These are phyloP conservation scores for Aspergillus ellipticus DNA, from an alignment of 495 filamentous ascomycete species.

Conservation along the genomic window DNA sequence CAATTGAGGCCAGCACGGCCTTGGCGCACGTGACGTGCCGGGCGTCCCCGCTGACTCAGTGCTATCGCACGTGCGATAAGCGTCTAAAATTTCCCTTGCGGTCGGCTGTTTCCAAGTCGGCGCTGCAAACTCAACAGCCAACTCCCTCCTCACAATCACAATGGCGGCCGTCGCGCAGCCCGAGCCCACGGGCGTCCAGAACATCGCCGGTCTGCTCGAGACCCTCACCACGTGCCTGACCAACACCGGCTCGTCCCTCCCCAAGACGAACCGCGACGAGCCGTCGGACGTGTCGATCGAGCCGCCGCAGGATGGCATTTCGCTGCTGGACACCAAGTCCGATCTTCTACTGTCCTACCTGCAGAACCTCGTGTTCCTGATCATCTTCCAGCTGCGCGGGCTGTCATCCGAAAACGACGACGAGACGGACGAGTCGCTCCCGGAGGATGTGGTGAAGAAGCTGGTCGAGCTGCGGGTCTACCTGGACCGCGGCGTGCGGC, in stretches of 20 bases:
- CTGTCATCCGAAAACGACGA: conserved; percentile 28
- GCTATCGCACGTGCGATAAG: conserved; percentile 38
- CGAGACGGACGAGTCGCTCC: conserved; percentile 27
- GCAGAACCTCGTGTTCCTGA: conserved; percentile 87
- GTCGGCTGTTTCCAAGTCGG: no score
- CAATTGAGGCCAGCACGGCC: conserved; percentile 17
- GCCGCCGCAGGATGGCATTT: conserved; percentile 80
- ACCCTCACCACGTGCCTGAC: conserved; percentile 60
- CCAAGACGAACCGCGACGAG: conserved; percentile 39
- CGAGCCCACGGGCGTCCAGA: conserved; percentile 22
- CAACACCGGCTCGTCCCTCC: conserved; percentile 57
- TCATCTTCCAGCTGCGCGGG: conserved; percentile 74
- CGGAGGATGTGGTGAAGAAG: conserved; percentile 69
- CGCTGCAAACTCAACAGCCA: conserved; percentile 8
- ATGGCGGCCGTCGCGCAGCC: conserved; percentile 27
- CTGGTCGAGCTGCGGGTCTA: conserved; percentile 82
- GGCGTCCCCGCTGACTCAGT: neutral
- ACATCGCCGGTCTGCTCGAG: conserved; percentile 56
- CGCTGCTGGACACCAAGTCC: conserved; percentile 90
- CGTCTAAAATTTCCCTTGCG: conserved; percentile 24
- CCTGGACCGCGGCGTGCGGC: conserved; percentile 84
- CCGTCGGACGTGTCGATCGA: conserved; percentile 45
- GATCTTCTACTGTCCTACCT: conserved; percentile 93
- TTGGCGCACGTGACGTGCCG: conserved; percentile 19
- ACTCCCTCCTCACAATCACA: conserved; percentile 2